Evolutionary conservation across 805 yeast genomes (phyloP), one percentile per base, ranked within the genome.

Genomic region (Saturnispora saitoi): DNA sequence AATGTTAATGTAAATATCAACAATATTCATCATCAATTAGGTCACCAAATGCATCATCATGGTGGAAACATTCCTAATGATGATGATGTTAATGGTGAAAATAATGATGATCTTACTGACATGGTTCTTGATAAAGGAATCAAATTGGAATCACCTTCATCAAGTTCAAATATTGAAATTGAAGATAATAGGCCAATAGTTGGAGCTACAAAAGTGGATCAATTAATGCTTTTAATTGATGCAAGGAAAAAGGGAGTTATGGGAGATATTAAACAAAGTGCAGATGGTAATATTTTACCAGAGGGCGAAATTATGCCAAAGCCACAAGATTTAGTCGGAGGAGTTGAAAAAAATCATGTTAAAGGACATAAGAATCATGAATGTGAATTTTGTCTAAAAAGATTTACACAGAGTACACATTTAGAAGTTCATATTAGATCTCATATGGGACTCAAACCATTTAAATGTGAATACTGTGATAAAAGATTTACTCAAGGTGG

Each of bases 401-500:
- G 76, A 48, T 90, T 90, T 59, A 81, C 90, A 1, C 97, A 90
- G 62, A 73, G 88, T n/a, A 90, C 96, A 4, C 96, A 88, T 65
- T 68, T 89, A 57, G 95, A 88, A 55, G 95, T 89, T 15, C 96
- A 88, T 63, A 78, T 86, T 6, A 70, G 96, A 55, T 81, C 91
- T 0, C 96, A 88, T 62, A 82, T 88, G 58, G 96, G 96, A 0
- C 77, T 77, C 54, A 83, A 88, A 59, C 96, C 96, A 9, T 88
- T 81, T 62, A 80, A 75, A 57, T 89, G 96, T 63, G 73, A 75
- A 19, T 83, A 70, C 57, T 89, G 96, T 68, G 83, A 80, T 14
- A 88, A 88, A 63, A 66, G 83, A 47, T 88, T 88, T 56, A 86
- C 96, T 0, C 96, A 88, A 63, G 91, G 95, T 42, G 96, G 96